Conservation (phyloP, 352 stramenopile genomes). For the Pythium dissimile region DNA sequence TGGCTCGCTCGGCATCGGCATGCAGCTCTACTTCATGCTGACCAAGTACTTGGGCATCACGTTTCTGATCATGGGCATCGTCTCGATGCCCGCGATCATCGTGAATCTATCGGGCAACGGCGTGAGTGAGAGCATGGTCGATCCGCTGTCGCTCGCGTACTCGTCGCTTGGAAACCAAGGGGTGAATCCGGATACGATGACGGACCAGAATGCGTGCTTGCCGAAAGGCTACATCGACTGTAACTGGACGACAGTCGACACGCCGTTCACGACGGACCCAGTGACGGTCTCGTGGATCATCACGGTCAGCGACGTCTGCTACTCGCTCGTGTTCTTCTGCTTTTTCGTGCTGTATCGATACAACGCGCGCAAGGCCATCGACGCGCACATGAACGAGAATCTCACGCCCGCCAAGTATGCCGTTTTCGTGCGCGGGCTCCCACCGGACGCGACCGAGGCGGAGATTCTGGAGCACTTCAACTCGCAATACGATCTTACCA, state of each 20-base stretch:
- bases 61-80: slow-evolving; percentile 67
- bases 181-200: slow-evolving; percentile 54
- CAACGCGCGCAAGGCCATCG: slow-evolving; percentile 42
- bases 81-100: slow-evolving; percentile 60
- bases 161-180: slow-evolving; percentile 77
- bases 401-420: slow-evolving; percentile 80
- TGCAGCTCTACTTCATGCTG: slow-evolving; percentile 86
- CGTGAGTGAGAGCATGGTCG: slow-evolving; percentile 56
- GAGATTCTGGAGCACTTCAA: slow-evolving; percentile 83
- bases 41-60: slow-evolving; percentile 66
- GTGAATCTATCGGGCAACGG: slow-evolving; percentile 67
- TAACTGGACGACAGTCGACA: slow-evolving; percentile 58
- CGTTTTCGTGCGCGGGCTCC: slow-evolving; percentile 70
- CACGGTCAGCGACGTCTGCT: slow-evolving; percentile 52
- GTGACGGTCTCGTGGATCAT: slow-evolving; percentile 70
- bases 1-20: slow-evolving; percentile 68
- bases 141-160: slow-evolving; percentile 69
- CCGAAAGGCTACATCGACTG: slow-evolving; percentile 67
- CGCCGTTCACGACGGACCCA: slow-evolving; percentile 60
- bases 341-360: slow-evolving; percentile 56
- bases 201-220: slow-evolving; percentile 37
- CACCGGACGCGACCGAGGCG: slow-evolving; percentile 47
- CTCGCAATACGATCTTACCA: slow-evolving; percentile 58
- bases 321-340: slow-evolving; percentile 66
- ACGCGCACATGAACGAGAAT: slow-evolving; percentile 69